phyloP scores from a whole-genome alignment of 805 yeast species.

The Cyberlindnera veronae region DNA sequence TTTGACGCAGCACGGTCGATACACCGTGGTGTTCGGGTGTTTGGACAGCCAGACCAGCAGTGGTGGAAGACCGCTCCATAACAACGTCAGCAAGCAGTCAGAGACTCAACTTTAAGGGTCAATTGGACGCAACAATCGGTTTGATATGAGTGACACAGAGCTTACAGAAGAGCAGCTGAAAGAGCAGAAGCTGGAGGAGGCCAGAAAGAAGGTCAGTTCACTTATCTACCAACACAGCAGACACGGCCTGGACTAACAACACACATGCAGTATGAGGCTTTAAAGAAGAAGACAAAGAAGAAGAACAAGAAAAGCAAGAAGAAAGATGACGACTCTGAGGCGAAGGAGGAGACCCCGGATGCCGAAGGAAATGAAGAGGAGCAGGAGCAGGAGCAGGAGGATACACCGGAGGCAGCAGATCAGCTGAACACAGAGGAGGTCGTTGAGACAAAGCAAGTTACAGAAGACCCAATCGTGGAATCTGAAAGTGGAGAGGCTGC shows the following conservation, averaged over 20 bases:
- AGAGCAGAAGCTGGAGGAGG: constrained; percentile 67
- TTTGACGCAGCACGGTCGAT: too few species aligned
- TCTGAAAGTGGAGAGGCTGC: neutral
- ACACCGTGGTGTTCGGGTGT: constrained; percentile 13
- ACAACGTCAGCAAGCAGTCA: neutral
- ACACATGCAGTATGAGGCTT: constrained; percentile 48
- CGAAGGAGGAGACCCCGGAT: constrained; percentile 13
- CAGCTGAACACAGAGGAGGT: neutral
- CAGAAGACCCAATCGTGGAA: neutral
- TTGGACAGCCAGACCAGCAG: neutral
- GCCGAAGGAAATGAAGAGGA: constrained; percentile 9
- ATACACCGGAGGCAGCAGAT: neutral
- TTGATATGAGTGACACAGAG: constrained; percentile 21
- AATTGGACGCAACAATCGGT: neutral
- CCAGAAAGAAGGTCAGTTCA: constrained; percentile 56
- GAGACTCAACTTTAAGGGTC: too few species aligned
- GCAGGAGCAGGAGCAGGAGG: neutral
- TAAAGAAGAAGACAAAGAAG: constrained; percentile 57
- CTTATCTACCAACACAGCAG: neutral
- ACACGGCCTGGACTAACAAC: neutral
- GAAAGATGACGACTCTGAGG: constrained; percentile 22
- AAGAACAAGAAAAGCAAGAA: constrained; percentile 35
- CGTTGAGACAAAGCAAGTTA: neutral
- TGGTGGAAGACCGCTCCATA: neutral
- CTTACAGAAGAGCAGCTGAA: constrained; percentile 36